Conservation (phyloP, 164 flowering plant species). For the Platanus orientalis region DNA sequence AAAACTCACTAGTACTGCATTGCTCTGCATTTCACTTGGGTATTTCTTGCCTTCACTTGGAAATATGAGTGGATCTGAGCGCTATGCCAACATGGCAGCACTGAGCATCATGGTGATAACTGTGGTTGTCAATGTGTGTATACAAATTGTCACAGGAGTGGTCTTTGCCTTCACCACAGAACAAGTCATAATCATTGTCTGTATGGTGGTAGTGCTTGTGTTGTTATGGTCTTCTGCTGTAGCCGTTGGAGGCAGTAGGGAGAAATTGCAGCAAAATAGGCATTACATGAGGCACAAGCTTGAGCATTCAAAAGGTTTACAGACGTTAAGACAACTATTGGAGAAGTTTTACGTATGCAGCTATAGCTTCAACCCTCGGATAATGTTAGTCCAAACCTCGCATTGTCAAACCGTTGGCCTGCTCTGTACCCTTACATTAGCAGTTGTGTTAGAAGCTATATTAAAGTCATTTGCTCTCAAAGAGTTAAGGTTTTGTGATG, state of each 20-base stretch:
- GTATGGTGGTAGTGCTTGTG: slow-evolving; percentile 5
- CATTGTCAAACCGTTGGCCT: not conserved
- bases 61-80: not conserved
- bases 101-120: slow-evolving; percentile 13
- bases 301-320: not conserved
- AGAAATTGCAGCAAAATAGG: not conserved
- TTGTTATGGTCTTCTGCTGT: not conserved
- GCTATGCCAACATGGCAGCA: slow-evolving; percentile 2
- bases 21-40: slow-evolving; percentile 10
- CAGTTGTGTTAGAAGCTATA: not conserved
- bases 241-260: not conserved
- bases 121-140: slow-evolving; percentile 9
- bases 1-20: slow-evolving; percentile 11
- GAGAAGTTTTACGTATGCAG: not conserved
- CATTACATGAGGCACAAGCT: too few relatives aligned
- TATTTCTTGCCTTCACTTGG: slow-evolving; percentile 9
- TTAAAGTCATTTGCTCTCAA: not conserved
- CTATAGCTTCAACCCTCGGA: not conserved
- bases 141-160: slow-evolving; percentile 15
- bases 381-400: not conserved
- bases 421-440: not conserved
- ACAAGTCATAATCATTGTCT: not conserved
- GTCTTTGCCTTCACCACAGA: not conserved
- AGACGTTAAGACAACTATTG: not conserved
- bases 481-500: not conserved